Evolutionary conservation across 2,329 filamentous ascomycete genomes (phyloP), one percentile per base, ranked within the genome.

Genomic region (Ophiostoma sp.): DNA sequence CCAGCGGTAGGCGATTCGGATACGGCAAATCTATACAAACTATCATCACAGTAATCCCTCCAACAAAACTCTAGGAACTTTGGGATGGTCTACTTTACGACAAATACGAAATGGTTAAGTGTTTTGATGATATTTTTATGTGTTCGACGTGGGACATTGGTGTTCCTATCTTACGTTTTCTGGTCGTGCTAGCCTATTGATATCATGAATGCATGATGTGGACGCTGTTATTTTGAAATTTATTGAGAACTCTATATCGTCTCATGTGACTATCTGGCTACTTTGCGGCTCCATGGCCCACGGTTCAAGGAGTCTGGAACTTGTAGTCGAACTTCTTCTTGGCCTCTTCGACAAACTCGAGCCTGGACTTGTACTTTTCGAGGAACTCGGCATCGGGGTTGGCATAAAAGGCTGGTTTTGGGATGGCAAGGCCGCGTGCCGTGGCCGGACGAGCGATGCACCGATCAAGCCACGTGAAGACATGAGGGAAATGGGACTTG

Each of bases 391-490:
- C n/a, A 16, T 80, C 78, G 40, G 76, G 76, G 75, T 79, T 75
- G 71, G 76, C 68, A 67, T 82, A 76, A 2, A 73, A 69, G 0
- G 74, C 77, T 0, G 66, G 16, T 70, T 77, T 77, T 0, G 90
- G 90, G 8, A 92, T 81, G 74, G 86, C 79, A 18, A 85, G 78
- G 1, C 89, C 90, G 78, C 84, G 87, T 78, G 88, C 81, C 0
- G 90, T 83, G 0, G 81, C 88, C 0, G 85, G 83, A 1, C 89
- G 80, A 40, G 79, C 80, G 27, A 80, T 76, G 79, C 91, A 83
- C 44, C 83, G 80, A 70, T 88, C 83, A 75, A 89, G 82, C 90
- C 90, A 92, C 3, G 83, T 84, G 75, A 86, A 83, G 68, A 92
- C 76, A 66, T 85, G 79, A 12, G 88, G 88, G 78, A 92, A 92